A percentile compares a stretch with the other conserved stretches of the same genome.
Conservation (phyloP, 805 yeast species). For the Lipomyces orientalis region DNA sequence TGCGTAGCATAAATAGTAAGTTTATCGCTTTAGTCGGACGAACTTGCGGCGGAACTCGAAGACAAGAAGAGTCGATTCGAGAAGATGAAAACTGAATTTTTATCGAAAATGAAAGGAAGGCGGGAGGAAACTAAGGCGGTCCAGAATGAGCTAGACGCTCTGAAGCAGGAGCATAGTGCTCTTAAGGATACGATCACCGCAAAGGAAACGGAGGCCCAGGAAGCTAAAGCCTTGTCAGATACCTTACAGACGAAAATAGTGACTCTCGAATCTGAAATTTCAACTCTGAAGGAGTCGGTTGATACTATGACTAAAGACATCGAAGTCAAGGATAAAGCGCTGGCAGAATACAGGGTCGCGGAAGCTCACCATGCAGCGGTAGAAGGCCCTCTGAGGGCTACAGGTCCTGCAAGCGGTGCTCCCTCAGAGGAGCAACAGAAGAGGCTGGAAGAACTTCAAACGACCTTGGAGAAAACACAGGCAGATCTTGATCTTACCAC, state of each 20-base stretch:
- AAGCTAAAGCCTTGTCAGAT: slow-evolving; percentile 36
- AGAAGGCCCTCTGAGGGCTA: slow-evolving; percentile 11
- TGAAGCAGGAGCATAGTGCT: slow-evolving; percentile 37
- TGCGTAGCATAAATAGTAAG: neutral
- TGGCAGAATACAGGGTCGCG: slow-evolving; percentile 24
- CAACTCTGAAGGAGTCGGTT: slow-evolving; percentile 28
- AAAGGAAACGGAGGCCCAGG: slow-evolving; percentile 37
- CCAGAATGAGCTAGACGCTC: slow-evolving; percentile 27
- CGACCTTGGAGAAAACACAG: slow-evolving; percentile 21
- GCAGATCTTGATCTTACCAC: slow-evolving; percentile 18
- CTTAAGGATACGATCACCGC: slow-evolving; percentile 36
- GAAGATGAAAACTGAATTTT: slow-evolving; percentile 39
- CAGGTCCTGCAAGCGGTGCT: neutral
- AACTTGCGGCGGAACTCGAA: neutral
- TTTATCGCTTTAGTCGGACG: neutral
- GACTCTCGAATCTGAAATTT: slow-evolving; percentile 24
- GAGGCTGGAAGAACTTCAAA: slow-evolving; percentile 44
- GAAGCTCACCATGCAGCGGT: slow-evolving; percentile 9
- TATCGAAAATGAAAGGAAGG: slow-evolving; percentile 35
- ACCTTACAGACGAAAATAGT: slow-evolving; percentile 35
- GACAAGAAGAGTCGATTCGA: slow-evolving; percentile 12
- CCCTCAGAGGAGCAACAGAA: slow-evolving; percentile 46
- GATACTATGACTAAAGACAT: slow-evolving; percentile 26
- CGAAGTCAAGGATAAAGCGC: slow-evolving; percentile 20
- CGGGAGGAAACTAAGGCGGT: slow-evolving; percentile 31